These are phyloP conservation scores for Tripterygium wilfordii DNA, from an alignment of 177 flowering plant species.

Conservation along the genomic window DNA sequence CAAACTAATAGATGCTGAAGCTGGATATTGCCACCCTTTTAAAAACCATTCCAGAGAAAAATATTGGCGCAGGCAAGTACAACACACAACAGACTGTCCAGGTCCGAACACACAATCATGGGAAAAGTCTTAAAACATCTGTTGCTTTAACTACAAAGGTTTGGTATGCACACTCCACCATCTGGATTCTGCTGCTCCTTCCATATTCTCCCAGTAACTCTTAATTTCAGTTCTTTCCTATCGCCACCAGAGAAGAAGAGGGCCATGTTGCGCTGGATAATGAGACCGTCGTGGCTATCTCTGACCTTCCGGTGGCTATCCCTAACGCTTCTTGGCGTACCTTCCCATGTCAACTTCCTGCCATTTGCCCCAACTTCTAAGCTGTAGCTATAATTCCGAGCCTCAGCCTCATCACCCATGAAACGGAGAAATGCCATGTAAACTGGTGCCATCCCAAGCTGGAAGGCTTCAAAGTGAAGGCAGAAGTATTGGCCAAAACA, in stretches of 20 bases:
- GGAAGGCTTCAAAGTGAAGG: constrained; percentile 48
- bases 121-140: constrained; percentile 4
- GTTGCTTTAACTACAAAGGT: constrained; percentile 28
- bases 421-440: constrained; percentile 51
- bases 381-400: constrained; percentile 39
- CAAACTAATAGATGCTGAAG: neutral
- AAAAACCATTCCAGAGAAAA: too few species aligned
- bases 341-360: constrained; percentile 45
- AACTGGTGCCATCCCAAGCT: constrained; percentile 43
- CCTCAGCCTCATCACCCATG: constrained; percentile 49
- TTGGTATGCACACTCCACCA: constrained; percentile 38
- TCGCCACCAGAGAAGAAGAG: constrained; percentile 52
- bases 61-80: constrained; percentile 10
- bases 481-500: constrained; percentile 51
- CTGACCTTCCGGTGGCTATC: constrained; percentile 44
- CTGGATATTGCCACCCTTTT: too few species aligned
- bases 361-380: constrained; percentile 46
- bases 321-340: constrained; percentile 43
- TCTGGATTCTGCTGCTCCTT: constrained; percentile 47
- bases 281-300: constrained; percentile 52
- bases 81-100: constrained; percentile 3
- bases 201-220: constrained; percentile 50
- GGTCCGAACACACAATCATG: constrained; percentile 6
- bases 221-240: constrained; percentile 38
- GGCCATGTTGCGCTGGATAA: constrained; percentile 46